Evolutionary conservation across 1,284 basidiomycete genomes (phyloP).

Genomic region (Heterobasidion occidentale): DNA sequence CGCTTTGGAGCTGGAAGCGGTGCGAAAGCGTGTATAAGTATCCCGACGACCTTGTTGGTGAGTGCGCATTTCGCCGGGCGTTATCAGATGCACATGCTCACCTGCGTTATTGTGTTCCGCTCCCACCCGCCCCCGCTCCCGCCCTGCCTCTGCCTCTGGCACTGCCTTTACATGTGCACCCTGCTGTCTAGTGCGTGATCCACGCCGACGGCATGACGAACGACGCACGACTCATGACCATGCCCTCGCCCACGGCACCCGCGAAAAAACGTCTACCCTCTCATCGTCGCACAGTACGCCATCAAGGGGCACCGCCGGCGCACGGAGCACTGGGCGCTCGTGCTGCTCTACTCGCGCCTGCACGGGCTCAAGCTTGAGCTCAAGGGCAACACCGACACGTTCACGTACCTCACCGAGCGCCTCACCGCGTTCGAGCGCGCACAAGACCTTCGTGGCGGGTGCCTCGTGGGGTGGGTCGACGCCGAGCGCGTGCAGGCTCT

Average conservation of each 20-base stretch:
- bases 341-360: slow-evolving; percentile 14
- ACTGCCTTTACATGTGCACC: too few species aligned
- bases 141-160: too few species aligned
- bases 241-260: not conserved
- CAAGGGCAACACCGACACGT: slow-evolving; percentile 19
- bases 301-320: slow-evolving; percentile 18
- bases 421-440: not conserved
- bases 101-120: too few species aligned
- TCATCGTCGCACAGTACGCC: slow-evolving; percentile 23
- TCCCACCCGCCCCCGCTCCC: too few species aligned
- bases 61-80: too few species aligned
- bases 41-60: too few species aligned
- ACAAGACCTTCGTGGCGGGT: not conserved
- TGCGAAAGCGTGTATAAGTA: too few species aligned
- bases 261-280: slow-evolving; percentile 7
- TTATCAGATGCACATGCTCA: too few species aligned
- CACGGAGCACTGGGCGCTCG: slow-evolving; percentile 22
- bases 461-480: not conserved
- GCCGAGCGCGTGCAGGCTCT: not conserved
- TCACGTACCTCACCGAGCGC: slow-evolving; percentile 12
- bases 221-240: not conserved
- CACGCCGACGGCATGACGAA: too few species aligned
- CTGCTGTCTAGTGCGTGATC: too few species aligned
- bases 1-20: too few species aligned
- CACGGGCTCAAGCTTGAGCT: slow-evolving; percentile 18